Base-by-base conservation (phyloP, 225 moss, liverwort and hornwort genomes). In the Straminergon stramineum region DNA sequence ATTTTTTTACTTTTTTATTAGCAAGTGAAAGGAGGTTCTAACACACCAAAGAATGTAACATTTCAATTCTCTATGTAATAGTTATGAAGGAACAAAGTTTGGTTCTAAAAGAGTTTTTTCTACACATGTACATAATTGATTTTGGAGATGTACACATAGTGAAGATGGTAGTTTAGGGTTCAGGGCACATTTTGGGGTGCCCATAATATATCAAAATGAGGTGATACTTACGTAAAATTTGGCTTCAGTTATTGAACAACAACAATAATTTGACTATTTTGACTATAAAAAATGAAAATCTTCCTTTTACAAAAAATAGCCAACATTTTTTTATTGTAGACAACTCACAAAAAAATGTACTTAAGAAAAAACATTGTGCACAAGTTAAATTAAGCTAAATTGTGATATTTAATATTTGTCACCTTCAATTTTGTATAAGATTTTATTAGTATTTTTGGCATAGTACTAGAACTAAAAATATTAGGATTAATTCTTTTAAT, bases 121-220 rank as follows among this genome's bases (percentile, higher is more conserved):
- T 9, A 48, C 48, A 7, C 2, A 48, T 9, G 48, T 48, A 48
- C 48, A 48, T 48, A 48, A 48, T 48, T 48, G 48, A 48, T 48
- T 48, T 48, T 48, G 48, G 48, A 48, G 8, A 48, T 48, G 48
- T 48, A 48, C 9, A 48, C 48, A 48, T 9, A 48, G 48, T 48
- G 9, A 48, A 48, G 48, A 48, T 48, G 48, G 48, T 48, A 9
- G 48, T 48, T 48, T 48, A 48, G 48, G 48, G 48, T 48, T 48
- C 10, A 10, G 9, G 48, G 2, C 48, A 9, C 48, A 48, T 48
- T 48, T 48, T 48, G 7, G 48, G 48, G 48, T 48, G 48, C 9
- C 48, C 13, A n/a, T 12, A 0, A 9, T 22, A 19, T 21, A 6
- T 2, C 2, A 5, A 68, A 7, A 22, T 2, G 0, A 37, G 67